Conservation (phyloP, 2,329 filamentous ascomycete species). For the Exophiala sp. region DNA sequence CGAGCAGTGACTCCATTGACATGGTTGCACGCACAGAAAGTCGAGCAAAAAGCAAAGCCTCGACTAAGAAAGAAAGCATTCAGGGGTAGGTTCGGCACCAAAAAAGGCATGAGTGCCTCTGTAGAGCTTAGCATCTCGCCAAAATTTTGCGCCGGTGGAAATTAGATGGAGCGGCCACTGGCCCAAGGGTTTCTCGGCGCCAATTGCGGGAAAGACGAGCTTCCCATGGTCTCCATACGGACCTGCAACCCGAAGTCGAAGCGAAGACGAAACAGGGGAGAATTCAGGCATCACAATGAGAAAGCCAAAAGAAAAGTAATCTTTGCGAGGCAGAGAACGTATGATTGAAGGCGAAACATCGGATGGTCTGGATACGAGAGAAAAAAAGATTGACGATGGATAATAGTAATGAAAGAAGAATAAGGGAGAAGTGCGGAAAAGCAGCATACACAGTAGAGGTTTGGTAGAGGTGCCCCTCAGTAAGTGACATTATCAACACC, state of each 20-base stretch:
- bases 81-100: conserved; percentile 5
- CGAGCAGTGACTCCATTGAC: no score
- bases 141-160: conserved; percentile 17
- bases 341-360: neutral
- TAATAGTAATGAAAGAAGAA: no score
- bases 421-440: no score
- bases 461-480: no score
- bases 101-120: neutral
- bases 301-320: conserved; percentile 5
- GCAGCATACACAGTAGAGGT: no score
- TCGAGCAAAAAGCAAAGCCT: neutral
- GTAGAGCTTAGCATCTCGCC: conserved; percentile 6
- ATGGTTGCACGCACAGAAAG: neutral
- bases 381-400: no score
- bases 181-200: conserved; percentile 2
- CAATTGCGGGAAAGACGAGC: conserved; percentile 1
- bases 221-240: neutral
- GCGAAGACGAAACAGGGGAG: conserved; percentile 1
- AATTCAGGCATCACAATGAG: neutral
- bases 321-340: neutral
- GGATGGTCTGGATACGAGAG: no score
- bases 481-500: no score
- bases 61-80: neutral
- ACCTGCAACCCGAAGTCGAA: conserved; percentile 1
- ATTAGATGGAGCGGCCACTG: conserved; percentile 9